Evolutionary conservation across 805 yeast species (phyloP), one percentile per base, ranked within the genome.

Genomic region (Nakazawaea ambrosiae): DNA sequence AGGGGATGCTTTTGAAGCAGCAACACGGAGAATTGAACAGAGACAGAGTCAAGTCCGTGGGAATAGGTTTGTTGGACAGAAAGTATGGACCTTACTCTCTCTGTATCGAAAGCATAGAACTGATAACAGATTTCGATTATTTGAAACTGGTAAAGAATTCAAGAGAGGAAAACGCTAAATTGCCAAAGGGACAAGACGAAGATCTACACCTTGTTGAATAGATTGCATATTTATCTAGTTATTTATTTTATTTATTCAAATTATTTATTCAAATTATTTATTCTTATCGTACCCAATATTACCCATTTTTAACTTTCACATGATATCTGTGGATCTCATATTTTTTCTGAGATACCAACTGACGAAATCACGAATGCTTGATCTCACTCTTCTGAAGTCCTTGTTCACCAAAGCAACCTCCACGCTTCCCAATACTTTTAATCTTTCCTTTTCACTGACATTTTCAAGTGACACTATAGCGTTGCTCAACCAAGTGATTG

Each of bases 281-380:
- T n/a, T n/a, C n/a, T n/a, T n/a, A n/a, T n/a, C n/a, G n/a, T n/a
- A n/a, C n/a, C n/a, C n/a, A n/a, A n/a, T n/a, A n/a, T n/a, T n/a
- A n/a, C n/a, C n/a, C n/a, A n/a, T n/a, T n/a, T n/a, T n/a, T n/a
- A n/a, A n/a, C n/a, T 24, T 20, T 19, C 11, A 20, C 33, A 33
- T 9, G 19, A 33, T 33, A 28, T 33, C 33, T 17, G 37, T 33
- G 2, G 35, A 23, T 23, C 42, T 68, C 17, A 85, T 71, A 49
- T 85, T 82, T 54, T 86, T 81, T 48, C 95, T 66, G 23, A 80
- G 62, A 58, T 86, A 88, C 92, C 96, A 84, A 38, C 70, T 75
- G 27, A 85, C 75, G 53, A 89, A 90, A 53, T 82, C 90, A 49
- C 78, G 74, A 37, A 89, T 63, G 31, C 83, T 70, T 3, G 76